Evolutionary conservation across 106 monocot species (phyloP), one percentile per base, ranked within the genome.

Genomic region (Cymbidium sinense): DNA sequence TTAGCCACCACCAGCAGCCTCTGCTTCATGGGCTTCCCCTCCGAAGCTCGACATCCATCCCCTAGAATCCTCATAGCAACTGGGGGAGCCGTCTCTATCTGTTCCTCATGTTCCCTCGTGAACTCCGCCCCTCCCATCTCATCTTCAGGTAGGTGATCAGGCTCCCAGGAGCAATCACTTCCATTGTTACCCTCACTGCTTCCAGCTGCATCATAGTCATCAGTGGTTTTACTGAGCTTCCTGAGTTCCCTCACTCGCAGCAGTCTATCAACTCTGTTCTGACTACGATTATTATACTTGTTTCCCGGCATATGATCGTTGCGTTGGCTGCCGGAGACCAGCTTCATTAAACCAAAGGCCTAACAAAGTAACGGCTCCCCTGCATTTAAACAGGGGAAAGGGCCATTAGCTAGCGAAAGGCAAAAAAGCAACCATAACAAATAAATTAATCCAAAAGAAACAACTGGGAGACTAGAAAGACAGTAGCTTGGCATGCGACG

Each of bases 1-100:
- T 98, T 98, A 0, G 96, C 96, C 39, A 98, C 96, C 37, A 98
- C 96, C 36, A 98, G 84, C 70, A 98, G 79, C 78, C 96, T 52
- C 88, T 98, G 96, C 82, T 88, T 94, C 82, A 85, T 55, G 25
- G 87, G 85, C 41, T 77, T 70, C 28, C 79, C 89, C 33, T 77
- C 82, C 12, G 74, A 75, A 23, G 51, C 80, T 33, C 47, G 37
- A 20, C 11, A 71, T 27, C 77, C 82, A 11, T 82, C 77, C 37
- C 77, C 27, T 15, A 41, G 50, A 34, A 58, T 64, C 65, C 80
- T 52, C 52, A 19, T 19, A 21, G 72, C 43, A 17, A 82, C 73
- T 33, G 70, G 27, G 30, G 71, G 58, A 11, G 70, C 69, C 29
- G 65, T 62, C 29, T 65, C 15, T 35, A 70, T 37, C 71, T 39